A percentile compares a stretch with the other conserved stretches of the same genome.
Conservation (phyloP, 805 yeast genomes). For the Hanseniaspora valbyensis region DNA sequence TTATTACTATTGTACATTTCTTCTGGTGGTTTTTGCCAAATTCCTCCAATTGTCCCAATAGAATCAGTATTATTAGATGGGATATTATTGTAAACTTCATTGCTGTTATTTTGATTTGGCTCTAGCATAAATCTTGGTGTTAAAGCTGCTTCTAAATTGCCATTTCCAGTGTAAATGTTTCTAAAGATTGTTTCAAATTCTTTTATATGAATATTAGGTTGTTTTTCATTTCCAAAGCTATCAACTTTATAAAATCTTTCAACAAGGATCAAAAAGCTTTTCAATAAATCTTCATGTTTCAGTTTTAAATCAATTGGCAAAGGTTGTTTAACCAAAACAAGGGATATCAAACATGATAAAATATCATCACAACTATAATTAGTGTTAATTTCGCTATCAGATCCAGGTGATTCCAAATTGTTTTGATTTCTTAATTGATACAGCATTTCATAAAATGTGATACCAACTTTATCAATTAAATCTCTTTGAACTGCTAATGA, state of each 20-base stretch:
- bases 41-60: neutral
- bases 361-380: constrained; percentile 6
- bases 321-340: neutral
- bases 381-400: neutral
- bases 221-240: constrained; percentile 8
- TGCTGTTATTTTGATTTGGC: neutral
- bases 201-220: constrained; percentile 13
- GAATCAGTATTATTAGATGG: neutral
- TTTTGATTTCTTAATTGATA: neutral
- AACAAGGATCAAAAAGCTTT: constrained; percentile 3
- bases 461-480: constrained; percentile 11
- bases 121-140: constrained; percentile 3
- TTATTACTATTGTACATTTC: neutral
- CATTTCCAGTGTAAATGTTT: constrained; percentile 6
- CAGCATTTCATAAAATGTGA: constrained; percentile 12
- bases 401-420: neutral
- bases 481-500: constrained; percentile 13
- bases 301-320: constrained; percentile 4
- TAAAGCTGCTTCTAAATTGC: constrained; percentile 4
- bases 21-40: neutral
- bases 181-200: constrained; percentile 14
- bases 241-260: constrained; percentile 13
- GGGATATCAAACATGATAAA: constrained; percentile 10
- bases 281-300: neutral
- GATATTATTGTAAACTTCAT: neutral